phyloP scores from a whole-genome alignment of 805 yeast genomes.

The Candida ulmi region DNA sequence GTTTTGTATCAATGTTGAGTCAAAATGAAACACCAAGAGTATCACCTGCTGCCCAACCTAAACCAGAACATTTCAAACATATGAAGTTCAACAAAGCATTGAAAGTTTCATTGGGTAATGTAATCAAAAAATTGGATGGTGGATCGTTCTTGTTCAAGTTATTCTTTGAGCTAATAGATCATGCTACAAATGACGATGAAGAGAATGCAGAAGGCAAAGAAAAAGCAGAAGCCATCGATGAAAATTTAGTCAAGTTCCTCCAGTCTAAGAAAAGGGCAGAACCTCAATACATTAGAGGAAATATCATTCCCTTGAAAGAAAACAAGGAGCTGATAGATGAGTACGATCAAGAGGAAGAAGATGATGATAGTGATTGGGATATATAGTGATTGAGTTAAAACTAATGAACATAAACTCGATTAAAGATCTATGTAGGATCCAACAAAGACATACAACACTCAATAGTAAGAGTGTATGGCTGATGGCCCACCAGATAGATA shows the following conservation, averaged over 20 bases:
- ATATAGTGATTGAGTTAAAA: too few relatives aligned
- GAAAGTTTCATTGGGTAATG: constrained; percentile 18
- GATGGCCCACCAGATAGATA: too few relatives aligned
- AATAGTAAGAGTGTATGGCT: too few relatives aligned
- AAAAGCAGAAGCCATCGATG: background rate
- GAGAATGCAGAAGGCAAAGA: too few relatives aligned
- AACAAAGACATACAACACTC: too few relatives aligned
- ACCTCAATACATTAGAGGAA: constrained; percentile 12
- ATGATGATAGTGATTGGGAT: too few relatives aligned
- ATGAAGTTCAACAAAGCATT: constrained; percentile 18
- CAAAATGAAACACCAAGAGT: background rate
- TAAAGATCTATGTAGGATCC: too few relatives aligned
- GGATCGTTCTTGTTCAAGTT: constrained; percentile 20
- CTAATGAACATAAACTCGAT: too few relatives aligned
- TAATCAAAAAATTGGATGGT: constrained; percentile 20
- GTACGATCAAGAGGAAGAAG: constrained; percentile 6
- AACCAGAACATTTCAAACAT: constrained; percentile 3
- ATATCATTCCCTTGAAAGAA: constrained; percentile 10
- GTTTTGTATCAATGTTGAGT: background rate
- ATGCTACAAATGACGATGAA: background rate
- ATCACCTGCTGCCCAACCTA: background rate
- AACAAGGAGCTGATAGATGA: constrained; percentile 15
- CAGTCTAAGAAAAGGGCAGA: background rate
- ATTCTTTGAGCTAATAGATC: constrained; percentile 21
- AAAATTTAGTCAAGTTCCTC: background rate